phyloP scores from a whole-genome alignment of 2,329 filamentous ascomycete species.

The Talaromyces sp. region DNA sequence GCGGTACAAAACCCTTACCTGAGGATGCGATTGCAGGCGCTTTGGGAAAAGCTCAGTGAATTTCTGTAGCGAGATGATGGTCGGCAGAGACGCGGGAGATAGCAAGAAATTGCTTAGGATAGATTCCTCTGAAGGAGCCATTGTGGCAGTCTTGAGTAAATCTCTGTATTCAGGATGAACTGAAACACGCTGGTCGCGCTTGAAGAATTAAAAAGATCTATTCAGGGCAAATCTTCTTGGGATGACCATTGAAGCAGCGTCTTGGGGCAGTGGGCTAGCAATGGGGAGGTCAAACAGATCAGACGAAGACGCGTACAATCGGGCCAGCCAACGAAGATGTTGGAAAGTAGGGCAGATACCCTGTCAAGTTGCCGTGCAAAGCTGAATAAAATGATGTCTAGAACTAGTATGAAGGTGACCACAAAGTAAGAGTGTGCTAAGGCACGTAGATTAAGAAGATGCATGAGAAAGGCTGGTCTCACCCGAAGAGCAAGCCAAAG shows the following conservation, averaged over 20 bases:
- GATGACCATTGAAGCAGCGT: not conserved
- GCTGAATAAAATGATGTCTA: not conserved
- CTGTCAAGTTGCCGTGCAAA: not conserved
- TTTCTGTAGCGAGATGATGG: constrained; percentile 68
- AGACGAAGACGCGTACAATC: not conserved
- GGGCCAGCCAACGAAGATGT: not conserved
- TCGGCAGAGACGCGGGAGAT: constrained; percentile 68
- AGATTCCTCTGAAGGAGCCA: constrained; percentile 64
- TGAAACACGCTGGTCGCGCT: not conserved
- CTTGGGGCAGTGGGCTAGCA: not conserved
- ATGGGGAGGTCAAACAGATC: not conserved
- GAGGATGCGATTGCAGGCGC: constrained; percentile 61
- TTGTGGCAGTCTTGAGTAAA: not conserved
- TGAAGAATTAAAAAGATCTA: not conserved
- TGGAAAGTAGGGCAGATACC: not conserved
- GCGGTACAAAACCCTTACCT: constrained; percentile 69
- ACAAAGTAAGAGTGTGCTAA: not conserved
- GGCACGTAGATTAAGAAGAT: not conserved
- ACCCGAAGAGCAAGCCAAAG: constrained; percentile 1
- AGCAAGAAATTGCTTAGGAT: constrained; percentile 78
- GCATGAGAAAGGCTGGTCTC: constrained; percentile 4
- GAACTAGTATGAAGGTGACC: too few relatives aligned
- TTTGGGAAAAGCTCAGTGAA: constrained; percentile 76
- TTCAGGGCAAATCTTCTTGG: not conserved
- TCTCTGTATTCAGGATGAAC: not conserved